Percentiles rank a stretch among this genome's conserved stretches.
These are phyloP conservation scores for Styphnolobium japonicum DNA, from an alignment of 306 rosid genomes.

Conservation along the genomic window DNA sequence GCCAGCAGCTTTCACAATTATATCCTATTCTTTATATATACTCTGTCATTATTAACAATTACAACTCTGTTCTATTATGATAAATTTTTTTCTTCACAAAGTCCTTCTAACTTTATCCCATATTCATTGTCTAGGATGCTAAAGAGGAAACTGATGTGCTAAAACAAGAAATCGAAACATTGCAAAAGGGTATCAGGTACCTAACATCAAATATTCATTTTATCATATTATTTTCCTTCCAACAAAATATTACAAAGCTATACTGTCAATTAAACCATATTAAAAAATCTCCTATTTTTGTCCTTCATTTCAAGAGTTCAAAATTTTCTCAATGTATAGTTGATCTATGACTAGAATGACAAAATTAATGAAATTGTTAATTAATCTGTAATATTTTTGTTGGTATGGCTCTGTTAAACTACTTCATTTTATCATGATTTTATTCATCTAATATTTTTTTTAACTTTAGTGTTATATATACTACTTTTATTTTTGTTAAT, in stretches of 20 bases:
- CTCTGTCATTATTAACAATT: not conserved
- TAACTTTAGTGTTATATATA: no score
- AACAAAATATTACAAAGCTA: not conserved
- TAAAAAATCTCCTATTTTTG: not conserved
- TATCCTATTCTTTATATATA: no score
- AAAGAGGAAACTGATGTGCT: slow-evolving; percentile 61
- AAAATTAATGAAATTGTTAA: not conserved
- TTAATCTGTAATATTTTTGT: not conserved
- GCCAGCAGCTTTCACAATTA: no score
- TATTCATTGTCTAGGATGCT: slow-evolving; percentile 45
- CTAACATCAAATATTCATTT: not conserved
- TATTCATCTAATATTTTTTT: no score
- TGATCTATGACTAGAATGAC: not conserved
- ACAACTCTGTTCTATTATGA: not conserved
- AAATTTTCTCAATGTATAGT: not conserved
- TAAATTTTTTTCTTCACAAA: not conserved
- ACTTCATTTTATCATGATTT: not conserved
- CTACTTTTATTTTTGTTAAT: no score
- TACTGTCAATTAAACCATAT: not conserved
- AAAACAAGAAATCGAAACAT: slow-evolving; percentile 64
- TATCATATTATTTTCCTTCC: not conserved
- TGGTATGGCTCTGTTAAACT: not conserved
- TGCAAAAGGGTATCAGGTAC: slow-evolving; percentile 86
- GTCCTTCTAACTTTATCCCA: not conserved
- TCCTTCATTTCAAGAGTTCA: not conserved